These are phyloP conservation scores for Suhomyces panamericanus DNA, from an alignment of 1,139 yeast species.

Conservation along the genomic window DNA sequence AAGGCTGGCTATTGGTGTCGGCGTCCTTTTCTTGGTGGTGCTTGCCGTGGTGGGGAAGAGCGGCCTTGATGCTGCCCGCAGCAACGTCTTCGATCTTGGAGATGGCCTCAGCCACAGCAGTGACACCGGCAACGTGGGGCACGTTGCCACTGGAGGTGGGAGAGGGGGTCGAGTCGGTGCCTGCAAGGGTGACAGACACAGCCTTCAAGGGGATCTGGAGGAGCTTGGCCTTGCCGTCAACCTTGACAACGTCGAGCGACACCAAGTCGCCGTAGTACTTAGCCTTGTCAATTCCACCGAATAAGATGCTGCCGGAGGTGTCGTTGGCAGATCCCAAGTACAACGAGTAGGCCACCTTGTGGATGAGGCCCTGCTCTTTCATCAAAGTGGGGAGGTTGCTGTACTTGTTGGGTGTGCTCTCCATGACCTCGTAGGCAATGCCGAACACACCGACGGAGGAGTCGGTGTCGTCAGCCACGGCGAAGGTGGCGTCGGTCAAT, in stretches of 20 bases:
- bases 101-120: neutral
- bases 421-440: slow-evolving; percentile 3
- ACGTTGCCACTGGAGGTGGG: slow-evolving; percentile 8
- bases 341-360: slow-evolving; percentile 23
- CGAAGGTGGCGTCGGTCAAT: slow-evolving; percentile 26
- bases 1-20: too few species aligned
- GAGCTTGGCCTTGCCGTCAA: slow-evolving; percentile 19
- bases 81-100: neutral
- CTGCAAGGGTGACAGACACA: slow-evolving; percentile 11
- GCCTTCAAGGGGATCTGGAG: slow-evolving; percentile 27
- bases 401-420: slow-evolving; percentile 13
- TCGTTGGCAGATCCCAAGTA: slow-evolving; percentile 18
- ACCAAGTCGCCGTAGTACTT: slow-evolving; percentile 22
- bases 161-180: slow-evolving; percentile 3
- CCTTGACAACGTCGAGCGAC: slow-evolving; percentile 19
- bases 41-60: neutral
- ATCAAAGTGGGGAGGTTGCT: slow-evolving; percentile 23
- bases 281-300: slow-evolving; percentile 24
- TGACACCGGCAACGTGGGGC: slow-evolving; percentile 8
- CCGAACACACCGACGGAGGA: slow-evolving; percentile 23
- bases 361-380: slow-evolving; percentile 22
- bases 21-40: neutral
- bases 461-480: slow-evolving; percentile 21
- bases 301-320: slow-evolving; percentile 18
- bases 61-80: neutral